Conservation (phyloP, 768 basidiomycete species). For the Tricholoma sp. region DNA sequence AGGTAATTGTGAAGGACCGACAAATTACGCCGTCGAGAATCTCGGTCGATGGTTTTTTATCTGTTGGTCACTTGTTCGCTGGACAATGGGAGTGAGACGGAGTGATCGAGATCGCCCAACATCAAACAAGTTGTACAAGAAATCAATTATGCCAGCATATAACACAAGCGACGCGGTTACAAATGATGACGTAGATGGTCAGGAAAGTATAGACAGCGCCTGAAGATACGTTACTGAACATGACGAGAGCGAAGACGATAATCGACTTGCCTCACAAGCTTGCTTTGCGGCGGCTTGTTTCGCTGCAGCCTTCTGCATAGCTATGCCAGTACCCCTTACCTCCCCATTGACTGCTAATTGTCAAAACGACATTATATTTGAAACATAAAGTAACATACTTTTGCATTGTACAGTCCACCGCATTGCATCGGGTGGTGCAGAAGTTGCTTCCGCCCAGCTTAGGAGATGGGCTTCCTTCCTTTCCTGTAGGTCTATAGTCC, state of each 20-base stretch:
- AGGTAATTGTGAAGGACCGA: slow-evolving; percentile 53
- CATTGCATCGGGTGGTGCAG: slow-evolving; percentile 1
- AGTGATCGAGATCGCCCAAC: no score
- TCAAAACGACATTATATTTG: background rate
- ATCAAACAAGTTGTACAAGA: no score
- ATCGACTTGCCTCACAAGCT: slow-evolving; percentile 14
- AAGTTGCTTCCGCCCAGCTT: slow-evolving; percentile 15
- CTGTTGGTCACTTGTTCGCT: no score
- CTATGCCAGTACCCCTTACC: slow-evolving; percentile 14
- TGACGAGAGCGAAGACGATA: background rate
- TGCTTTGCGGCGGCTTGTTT: slow-evolving; percentile 16
- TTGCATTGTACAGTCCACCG: slow-evolving; percentile 18
- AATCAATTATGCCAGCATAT: no score
- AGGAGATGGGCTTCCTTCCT: slow-evolving; percentile 11
- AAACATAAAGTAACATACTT: slow-evolving; percentile 3
- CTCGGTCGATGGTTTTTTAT: slow-evolving; percentile 32
- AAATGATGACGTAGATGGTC: no score
- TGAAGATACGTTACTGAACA: background rate
- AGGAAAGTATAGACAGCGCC: slow-evolving; percentile 2
- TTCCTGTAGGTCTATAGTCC: slow-evolving; percentile 13
- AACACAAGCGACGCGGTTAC: no score
- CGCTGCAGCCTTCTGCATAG: slow-evolving; percentile 14
- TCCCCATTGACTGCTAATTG: slow-evolving; percentile 11
- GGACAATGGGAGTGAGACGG: no score
- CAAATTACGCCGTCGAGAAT: slow-evolving; percentile 54